Conservation (phyloP, 2,329 filamentous ascomycete species). For the Elsinoe fawcettii region DNA sequence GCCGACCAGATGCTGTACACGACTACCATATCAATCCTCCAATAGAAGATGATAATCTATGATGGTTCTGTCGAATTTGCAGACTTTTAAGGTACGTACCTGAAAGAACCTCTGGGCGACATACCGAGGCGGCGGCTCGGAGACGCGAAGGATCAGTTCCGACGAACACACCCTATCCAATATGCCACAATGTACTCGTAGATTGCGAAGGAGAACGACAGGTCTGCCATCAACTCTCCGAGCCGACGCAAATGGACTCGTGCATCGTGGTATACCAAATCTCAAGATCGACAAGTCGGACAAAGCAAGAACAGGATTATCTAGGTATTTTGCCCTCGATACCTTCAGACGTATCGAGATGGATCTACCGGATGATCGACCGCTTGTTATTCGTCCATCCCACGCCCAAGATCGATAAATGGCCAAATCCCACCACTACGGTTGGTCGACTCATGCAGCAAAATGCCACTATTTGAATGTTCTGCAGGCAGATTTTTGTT, state of each 20-base stretch:
- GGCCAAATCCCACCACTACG: background rate
- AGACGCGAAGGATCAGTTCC: background rate
- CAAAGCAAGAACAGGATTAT: too few relatives aligned
- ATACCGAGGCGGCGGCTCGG: background rate
- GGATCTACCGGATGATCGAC: constrained; percentile 5
- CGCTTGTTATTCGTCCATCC: background rate
- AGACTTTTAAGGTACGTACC: background rate
- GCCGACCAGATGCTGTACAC: background rate
- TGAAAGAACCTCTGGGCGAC: background rate
- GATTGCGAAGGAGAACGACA: background rate
- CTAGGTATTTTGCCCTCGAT: background rate
- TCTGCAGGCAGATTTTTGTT: background rate
- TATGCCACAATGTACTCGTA: background rate
- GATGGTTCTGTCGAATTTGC: background rate
- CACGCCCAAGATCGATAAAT: background rate
- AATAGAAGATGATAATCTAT: background rate
- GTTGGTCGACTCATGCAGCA: background rate
- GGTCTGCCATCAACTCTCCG: background rate
- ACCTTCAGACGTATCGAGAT: background rate
- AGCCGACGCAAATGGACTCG: background rate
- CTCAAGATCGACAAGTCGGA: too few relatives aligned
- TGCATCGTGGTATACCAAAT: too few relatives aligned
- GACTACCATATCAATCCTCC: background rate
- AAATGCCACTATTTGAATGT: constrained; percentile 6
- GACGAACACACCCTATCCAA: background rate